Evolutionary conservation across 2,329 filamentous ascomycete genomes (phyloP).

Genomic region (Pseudocercospora eumusae): DNA sequence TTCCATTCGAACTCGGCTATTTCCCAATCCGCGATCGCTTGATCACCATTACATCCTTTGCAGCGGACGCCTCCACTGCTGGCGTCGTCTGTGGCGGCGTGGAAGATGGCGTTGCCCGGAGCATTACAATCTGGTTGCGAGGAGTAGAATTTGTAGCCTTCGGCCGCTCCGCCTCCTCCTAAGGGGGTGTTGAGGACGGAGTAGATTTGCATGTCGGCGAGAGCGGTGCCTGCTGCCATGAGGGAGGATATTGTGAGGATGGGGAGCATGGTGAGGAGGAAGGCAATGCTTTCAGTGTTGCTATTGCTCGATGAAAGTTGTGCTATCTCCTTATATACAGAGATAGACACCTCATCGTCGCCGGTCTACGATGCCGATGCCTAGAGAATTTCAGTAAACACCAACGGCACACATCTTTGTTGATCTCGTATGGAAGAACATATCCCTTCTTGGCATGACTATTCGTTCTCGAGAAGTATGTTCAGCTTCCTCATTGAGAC

Average conservation of each 20-base stretch:
- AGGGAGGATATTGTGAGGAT: background rate
- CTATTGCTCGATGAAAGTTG: background rate
- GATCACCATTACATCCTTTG: background rate
- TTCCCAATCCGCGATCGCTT: background rate
- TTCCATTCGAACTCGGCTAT: background rate
- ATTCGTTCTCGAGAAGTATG: background rate
- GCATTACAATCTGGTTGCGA: background rate
- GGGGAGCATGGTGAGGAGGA: background rate
- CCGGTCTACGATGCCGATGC: background rate
- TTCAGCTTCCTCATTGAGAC: background rate
- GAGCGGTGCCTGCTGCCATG: background rate
- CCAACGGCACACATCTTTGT: background rate
- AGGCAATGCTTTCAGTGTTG: too few relatives aligned
- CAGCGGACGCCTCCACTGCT: background rate
- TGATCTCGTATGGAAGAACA: background rate
- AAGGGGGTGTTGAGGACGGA: background rate
- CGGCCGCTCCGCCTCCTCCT: background rate
- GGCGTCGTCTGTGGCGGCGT: background rate
- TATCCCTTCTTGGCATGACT: background rate
- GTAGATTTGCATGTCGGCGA: slow-evolving; percentile 2
- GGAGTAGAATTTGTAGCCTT: slow-evolving; percentile 5
- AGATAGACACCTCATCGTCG: background rate
- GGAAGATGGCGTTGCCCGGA: background rate
- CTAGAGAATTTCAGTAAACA: background rate
- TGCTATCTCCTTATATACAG: background rate